Evolutionary conservation across 805 yeast species (phyloP), one percentile per base, ranked within the genome.

Genomic region (Tetrapisispora arboricola): DNA sequence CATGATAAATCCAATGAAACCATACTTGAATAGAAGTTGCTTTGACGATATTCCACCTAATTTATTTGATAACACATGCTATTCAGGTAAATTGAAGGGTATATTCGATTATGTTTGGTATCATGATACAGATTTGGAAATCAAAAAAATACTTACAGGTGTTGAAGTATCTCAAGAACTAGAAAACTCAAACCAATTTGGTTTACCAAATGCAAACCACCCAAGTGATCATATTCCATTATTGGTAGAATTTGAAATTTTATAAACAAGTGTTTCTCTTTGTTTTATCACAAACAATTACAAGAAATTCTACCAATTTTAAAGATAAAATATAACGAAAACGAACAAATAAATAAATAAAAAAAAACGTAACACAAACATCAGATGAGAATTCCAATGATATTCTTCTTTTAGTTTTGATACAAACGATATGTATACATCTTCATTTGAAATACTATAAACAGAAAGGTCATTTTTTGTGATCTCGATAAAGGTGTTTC

Each of bases 41-140:
- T 60, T 57, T 36, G 62, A 60, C 32, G 61, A 56, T 21, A 46
- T 61, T 4, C 46, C 58, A 6, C 40, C 50, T 7, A 57, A 56
- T 16, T 42, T 56, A 6, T 64, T 63, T 42, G 64, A 58, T 11
- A 49, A 60, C 45, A 71, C 76, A 1, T 72, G 75, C 28, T 74
- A 66, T 47, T 71, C 80, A 0, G 66, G 66, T 6, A 66, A 71
- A 41, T 59, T 72, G 41, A 69, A 70, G 35, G 73, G 72, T 9
- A 67, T 75, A 2, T 73, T 76, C 35, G 83, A 77, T 51, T 77
- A 76, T 49, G 71, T 76, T 6, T 76, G 79, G 77, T 72, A 62
- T 48, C 70, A 70, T 41, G 55, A 59, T 13, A 47, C 57, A 10
- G 67, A 65, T 34, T 54, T 76, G 19, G 51, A 58, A 34, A 57